phyloP scores from a whole-genome alignment of 768 basidiomycete genomes.

The Leccinum longicurvipes region DNA sequence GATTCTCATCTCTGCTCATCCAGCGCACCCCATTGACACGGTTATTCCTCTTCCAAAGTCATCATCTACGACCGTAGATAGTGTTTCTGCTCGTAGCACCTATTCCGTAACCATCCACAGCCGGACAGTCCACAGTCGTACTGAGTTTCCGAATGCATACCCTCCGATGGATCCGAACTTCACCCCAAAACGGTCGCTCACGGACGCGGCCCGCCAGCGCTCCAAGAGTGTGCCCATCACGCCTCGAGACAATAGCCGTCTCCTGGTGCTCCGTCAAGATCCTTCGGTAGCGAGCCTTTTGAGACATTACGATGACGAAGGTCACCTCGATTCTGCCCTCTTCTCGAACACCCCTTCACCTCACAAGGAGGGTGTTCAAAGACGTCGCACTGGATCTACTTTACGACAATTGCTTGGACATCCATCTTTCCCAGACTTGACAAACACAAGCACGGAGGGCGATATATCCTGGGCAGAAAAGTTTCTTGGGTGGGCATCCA shows the following conservation, averaged over 20 bases:
- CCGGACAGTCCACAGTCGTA: constrained; percentile 56
- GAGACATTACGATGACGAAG: constrained; percentile 70
- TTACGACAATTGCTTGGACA: constrained; percentile 69
- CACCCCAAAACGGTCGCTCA: constrained; percentile 27
- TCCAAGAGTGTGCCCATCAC: constrained; percentile 37
- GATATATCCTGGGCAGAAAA: constrained; percentile 87
- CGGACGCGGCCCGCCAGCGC: constrained; percentile 28
- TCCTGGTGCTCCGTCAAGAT: constrained; percentile 63
- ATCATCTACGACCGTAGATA: constrained; percentile 53
- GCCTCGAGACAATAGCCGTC: constrained; percentile 48
- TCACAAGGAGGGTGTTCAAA: constrained; percentile 44
- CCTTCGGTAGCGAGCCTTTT: constrained; percentile 76
- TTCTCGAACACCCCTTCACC: constrained; percentile 59
- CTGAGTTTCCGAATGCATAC: constrained; percentile 65
- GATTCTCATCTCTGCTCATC: neutral
- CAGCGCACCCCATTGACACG: constrained; percentile 68
- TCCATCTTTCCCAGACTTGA: constrained; percentile 31
- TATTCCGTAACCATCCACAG: constrained; percentile 72
- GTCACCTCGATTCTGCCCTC: constrained; percentile 53
- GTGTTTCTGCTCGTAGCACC: constrained; percentile 51
- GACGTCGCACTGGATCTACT: constrained; percentile 64
- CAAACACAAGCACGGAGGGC: constrained; percentile 50
- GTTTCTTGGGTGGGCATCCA: constrained; percentile 53
- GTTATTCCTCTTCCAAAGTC: constrained; percentile 47
- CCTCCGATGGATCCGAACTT: constrained; percentile 33